Evolutionary conservation across 768 basidiomycete species (phyloP).

Genomic region (Psilocybe cubensis): DNA sequence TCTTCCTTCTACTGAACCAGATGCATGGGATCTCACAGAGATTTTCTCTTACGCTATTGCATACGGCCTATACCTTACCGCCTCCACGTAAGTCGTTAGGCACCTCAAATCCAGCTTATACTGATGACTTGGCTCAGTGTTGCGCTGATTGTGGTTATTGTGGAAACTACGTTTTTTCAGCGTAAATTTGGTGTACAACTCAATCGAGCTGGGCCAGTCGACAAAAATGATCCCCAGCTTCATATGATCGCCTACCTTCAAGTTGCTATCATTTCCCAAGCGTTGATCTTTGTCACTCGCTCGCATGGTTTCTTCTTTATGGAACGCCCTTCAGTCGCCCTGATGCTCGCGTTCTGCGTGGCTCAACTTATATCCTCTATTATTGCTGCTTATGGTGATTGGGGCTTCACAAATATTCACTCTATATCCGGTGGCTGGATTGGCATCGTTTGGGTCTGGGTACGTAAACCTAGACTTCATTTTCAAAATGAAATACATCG

Average conservation of each 20-base stretch:
- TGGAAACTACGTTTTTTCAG: slow-evolving; percentile 91
- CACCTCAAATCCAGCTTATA: not conserved
- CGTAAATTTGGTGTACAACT: slow-evolving; percentile 79
- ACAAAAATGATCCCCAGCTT: slow-evolving; percentile 67
- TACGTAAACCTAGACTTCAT: slow-evolving; percentile 38
- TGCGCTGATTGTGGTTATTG: slow-evolving; percentile 79
- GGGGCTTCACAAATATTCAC: slow-evolving; percentile 89
- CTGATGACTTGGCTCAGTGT: slow-evolving; percentile 46
- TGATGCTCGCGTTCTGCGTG: slow-evolving; percentile 87
- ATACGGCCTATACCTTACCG: slow-evolving; percentile 91
- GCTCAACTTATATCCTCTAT: slow-evolving; percentile 96
- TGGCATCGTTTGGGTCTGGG: slow-evolving; percentile 97
- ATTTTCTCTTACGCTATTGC: slow-evolving; percentile 96
- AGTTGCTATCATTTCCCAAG: slow-evolving; percentile 98
- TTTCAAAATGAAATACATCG: not conserved
- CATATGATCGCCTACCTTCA: slow-evolving; percentile 94
- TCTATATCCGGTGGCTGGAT: slow-evolving; percentile 93
- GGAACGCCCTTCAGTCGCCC: slow-evolving; percentile 94
- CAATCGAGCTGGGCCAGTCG: slow-evolving; percentile 29
- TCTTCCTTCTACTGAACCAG: slow-evolving; percentile 90
- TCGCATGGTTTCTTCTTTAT: slow-evolving; percentile 96
- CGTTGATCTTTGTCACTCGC: slow-evolving; percentile 94
- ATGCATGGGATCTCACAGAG: slow-evolving; percentile 95
- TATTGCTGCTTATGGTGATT: slow-evolving; percentile 93
- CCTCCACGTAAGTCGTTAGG: slow-evolving; percentile 75